A percentile compares a stretch with the other conserved stretches of the same genome.
phyloP scores from a whole-genome alignment of 805 yeast genomes.

The Candida arabinofermentans region DNA sequence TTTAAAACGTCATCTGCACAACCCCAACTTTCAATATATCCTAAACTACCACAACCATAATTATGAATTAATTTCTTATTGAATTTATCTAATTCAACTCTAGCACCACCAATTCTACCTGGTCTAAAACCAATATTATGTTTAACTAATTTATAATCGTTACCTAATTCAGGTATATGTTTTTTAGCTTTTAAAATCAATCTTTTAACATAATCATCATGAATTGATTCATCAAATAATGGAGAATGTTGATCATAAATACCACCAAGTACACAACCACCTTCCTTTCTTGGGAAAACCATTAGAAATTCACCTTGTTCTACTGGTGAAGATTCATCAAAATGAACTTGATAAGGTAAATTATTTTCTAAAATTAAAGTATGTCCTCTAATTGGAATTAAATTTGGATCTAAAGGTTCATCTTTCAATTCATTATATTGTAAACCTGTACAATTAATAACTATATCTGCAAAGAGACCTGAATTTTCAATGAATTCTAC shows the following conservation, averaged over 20 bases:
- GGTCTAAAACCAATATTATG: slow-evolving; percentile 69
- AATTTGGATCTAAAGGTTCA: slow-evolving; percentile 41
- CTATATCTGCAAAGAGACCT: slow-evolving; percentile 35
- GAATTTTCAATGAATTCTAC: slow-evolving; percentile 28
- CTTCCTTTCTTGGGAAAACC: slow-evolving; percentile 64
- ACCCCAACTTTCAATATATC: slow-evolving; percentile 64
- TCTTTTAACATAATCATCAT: slow-evolving; percentile 45
- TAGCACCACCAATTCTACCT: slow-evolving; percentile 53
- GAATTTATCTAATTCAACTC: slow-evolving; percentile 35
- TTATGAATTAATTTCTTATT: slow-evolving; percentile 45
- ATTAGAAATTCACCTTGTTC: slow-evolving; percentile 48
- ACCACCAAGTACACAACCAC: slow-evolving; percentile 65
- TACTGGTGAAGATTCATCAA: slow-evolving; percentile 26
- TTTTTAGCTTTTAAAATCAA: slow-evolving; percentile 39
- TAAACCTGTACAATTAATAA: slow-evolving; percentile 57
- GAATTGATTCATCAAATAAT: slow-evolving; percentile 29
- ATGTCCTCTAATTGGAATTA: slow-evolving; percentile 58
- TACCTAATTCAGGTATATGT: slow-evolving; percentile 50
- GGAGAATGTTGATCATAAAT: slow-evolving; percentile 24
- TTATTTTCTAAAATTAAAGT: slow-evolving; percentile 48
- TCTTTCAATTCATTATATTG: slow-evolving; percentile 44
- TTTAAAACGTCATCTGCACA: slow-evolving; percentile 41
- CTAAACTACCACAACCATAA: slow-evolving; percentile 71
- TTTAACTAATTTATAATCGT: slow-evolving; percentile 38
- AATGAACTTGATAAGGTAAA: slow-evolving; percentile 33